Conservation (phyloP, 139 green algal genomes). For the Chlorella sp. region DNA sequence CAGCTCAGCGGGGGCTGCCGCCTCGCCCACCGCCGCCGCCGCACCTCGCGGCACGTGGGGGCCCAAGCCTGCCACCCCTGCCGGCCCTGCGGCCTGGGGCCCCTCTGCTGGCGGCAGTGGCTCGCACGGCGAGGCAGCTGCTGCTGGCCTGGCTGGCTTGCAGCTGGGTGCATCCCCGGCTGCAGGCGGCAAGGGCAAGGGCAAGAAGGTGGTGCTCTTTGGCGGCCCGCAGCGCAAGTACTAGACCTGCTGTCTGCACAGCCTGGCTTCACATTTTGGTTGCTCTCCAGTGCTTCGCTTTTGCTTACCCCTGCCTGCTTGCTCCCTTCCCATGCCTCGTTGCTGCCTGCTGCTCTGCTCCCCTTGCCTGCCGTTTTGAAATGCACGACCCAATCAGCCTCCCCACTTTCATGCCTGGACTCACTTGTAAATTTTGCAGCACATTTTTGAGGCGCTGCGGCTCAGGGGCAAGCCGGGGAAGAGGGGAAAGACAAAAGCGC, state of each 20-base stretch:
- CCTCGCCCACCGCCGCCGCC: not conserved
- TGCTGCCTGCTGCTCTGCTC: not conserved
- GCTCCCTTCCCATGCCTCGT: not conserved
- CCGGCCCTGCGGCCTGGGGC: not conserved
- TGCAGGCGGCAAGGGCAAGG: constrained; percentile 36
- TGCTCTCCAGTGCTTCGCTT: no score
- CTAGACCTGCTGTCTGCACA: not conserved
- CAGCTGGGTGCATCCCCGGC: not conserved
- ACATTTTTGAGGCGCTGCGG: no score
- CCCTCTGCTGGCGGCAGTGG: not conserved
- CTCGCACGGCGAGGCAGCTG: not conserved
- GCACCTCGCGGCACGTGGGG: constrained; percentile 24
- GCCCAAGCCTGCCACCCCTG: not conserved
- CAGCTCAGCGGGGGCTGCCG: not conserved
- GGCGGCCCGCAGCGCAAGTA: constrained; percentile 33
- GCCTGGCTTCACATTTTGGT: not conserved
- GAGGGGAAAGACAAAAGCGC: no score
- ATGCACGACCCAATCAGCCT: no score
- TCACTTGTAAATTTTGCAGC: no score
- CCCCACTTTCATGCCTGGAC: no score
- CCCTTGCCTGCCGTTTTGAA: not conserved
- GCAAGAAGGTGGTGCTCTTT: constrained; percentile 47
- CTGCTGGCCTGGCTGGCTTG: not conserved
- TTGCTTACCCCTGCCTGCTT: not conserved
- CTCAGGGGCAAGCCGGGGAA: no score